Evolutionary conservation across 2,329 filamentous ascomycete species (phyloP), one percentile per base, ranked within the genome.

Genomic region (Dissoconium aciculare): DNA sequence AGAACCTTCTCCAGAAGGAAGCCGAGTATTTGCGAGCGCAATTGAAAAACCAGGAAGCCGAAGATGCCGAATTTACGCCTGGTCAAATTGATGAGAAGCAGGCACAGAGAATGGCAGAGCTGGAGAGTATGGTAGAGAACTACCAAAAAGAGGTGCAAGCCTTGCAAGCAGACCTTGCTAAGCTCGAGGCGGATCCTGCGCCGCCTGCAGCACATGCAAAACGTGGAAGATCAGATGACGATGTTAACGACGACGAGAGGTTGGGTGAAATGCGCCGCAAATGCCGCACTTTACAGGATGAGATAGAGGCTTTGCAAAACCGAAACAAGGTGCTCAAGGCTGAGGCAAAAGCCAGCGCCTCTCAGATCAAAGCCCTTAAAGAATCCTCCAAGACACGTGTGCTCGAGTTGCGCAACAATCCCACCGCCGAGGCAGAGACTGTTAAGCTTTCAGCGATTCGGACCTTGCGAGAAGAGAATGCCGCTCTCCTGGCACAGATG

Each of bases 1-100:
- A 82, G 35, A 71, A 69, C 1, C 67, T 98, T 5, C 83, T 85
- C 0, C 67, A 83, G 14, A 94, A 94, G 50, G 91, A 98, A 52
- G 82, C 89, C 1, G 85, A 94, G 43, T 93, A 92, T 51, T 67
- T 98, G 5, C 79, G 89, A 13, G 87, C 83, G 0, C 89, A 98
- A 54, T 67, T 95, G 32, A 85, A 85, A 57, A 78, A 80, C 0
- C 60, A 91, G 37, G 82, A 95, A 47, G 70, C 73, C 1, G 89
- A 98, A 54, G 85, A 95, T 46, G 71, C 74, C 31, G 85, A 85
- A 0, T 79, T 94, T 59, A 74, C 87, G 33, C 73, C 81, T 0
- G 80, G 83, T 17, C 74, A 71, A 26, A 77, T 79, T 32, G 82
- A 98, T 46, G 70, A 78, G 42, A 67, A 73, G 12, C 87, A 84